Conservation (phyloP, 768 basidiomycete genomes). For the Steccherinum ochraceum region DNA sequence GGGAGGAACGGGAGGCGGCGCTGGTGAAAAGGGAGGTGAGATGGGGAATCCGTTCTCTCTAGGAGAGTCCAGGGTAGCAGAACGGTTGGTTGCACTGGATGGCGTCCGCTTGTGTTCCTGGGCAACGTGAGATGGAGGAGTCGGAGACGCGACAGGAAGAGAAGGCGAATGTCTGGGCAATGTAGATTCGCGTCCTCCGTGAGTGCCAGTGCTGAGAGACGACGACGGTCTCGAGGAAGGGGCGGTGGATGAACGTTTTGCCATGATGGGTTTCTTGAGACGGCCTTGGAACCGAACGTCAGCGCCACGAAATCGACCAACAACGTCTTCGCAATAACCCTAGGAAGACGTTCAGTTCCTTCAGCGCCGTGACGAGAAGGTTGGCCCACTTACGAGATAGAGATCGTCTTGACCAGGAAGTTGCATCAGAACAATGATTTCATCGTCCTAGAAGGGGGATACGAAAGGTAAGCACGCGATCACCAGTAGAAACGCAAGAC, state of each 20-base stretch:
- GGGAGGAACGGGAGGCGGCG: not conserved
- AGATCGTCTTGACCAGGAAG: conserved; percentile 43
- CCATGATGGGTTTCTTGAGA: conserved; percentile 75
- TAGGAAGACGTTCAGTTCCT: too few relatives aligned
- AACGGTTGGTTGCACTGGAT: not conserved
- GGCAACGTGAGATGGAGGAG: not conserved
- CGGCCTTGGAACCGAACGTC: conserved; percentile 67
- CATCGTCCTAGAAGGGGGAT: conserved; percentile 51
- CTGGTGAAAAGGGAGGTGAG: not conserved
- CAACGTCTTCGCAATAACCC: conserved; percentile 87
- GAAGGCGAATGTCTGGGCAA: conserved; percentile 10
- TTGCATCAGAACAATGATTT: conserved; percentile 74
- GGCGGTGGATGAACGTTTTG: conserved; percentile 46
- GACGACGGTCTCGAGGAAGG: conserved; percentile 17
- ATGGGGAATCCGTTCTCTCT: not conserved
- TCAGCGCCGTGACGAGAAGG: too few relatives aligned
- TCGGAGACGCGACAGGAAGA: conserved; percentile 6
- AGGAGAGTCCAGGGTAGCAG: not conserved
- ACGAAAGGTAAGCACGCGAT: too few relatives aligned
- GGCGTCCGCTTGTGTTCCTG: not conserved
- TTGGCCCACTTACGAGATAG: conserved; percentile 65
- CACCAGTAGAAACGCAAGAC: conserved; percentile 5
- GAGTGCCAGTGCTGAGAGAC: conserved; percentile 19
- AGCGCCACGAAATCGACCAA: conserved; percentile 61
- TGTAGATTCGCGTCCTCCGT: conserved; percentile 10